Evolutionary conservation across 306 rosid species (phyloP).

Genomic region (Neltuma alba): DNA sequence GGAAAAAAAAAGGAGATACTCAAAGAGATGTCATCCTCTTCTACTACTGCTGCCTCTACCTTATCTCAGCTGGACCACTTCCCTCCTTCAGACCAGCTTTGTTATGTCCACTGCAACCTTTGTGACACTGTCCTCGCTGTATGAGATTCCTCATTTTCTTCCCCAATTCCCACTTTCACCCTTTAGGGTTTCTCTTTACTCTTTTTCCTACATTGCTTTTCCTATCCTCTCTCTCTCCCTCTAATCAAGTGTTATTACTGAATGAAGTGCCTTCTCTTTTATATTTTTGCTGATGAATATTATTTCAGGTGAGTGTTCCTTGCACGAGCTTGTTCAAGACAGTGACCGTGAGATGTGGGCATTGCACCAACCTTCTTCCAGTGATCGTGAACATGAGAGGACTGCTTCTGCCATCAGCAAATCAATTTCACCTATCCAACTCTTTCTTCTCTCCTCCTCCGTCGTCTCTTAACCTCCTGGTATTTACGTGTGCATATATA

Average conservation of each 20-base stretch:
- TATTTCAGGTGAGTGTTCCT: constrained; percentile 85
- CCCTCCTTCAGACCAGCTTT: constrained; percentile 90
- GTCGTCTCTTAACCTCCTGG: constrained; percentile 66
- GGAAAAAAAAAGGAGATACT: not conserved
- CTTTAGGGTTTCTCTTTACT: constrained; percentile 28
- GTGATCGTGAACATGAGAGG: constrained; percentile 90
- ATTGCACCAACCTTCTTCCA: constrained; percentile 91
- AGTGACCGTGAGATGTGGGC: constrained; percentile 95
- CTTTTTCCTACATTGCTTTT: too few species aligned
- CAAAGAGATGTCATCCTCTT: constrained; percentile 75
- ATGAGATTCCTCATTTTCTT: constrained; percentile 36
- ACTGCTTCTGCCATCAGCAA: constrained; percentile 71
- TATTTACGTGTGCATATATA: not conserved
- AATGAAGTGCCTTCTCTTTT: not conserved
- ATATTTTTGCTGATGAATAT: not conserved
- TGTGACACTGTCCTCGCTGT: constrained; percentile 99
- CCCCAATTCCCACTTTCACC: not conserved
- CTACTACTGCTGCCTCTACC: constrained; percentile 35
- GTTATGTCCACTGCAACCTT: constrained; percentile 93
- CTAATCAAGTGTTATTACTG: too few species aligned
- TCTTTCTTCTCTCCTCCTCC: constrained; percentile 72
- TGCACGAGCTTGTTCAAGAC: constrained; percentile 96
- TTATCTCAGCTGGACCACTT: constrained; percentile 76
- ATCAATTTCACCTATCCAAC: constrained; percentile 83
- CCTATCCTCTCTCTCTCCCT: too few species aligned